Percentiles rank a stretch among this genome's conserved stretches.
These are phyloP conservation scores for Phaeoacremonium minimum DNA, from an alignment of 2,329 filamentous ascomycete species.

Conservation along the genomic window DNA sequence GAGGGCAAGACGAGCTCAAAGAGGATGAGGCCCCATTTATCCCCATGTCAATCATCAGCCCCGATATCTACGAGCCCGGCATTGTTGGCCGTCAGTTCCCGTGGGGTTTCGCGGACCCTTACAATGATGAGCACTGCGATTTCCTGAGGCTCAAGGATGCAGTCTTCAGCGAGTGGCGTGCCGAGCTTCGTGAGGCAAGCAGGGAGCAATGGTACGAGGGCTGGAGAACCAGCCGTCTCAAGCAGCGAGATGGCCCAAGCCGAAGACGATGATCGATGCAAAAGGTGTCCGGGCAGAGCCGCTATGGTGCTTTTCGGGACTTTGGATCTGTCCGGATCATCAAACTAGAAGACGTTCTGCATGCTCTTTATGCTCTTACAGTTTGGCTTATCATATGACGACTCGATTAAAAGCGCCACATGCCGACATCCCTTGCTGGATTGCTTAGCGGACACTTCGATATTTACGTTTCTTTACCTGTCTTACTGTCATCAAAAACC, in stretches of 20 bases:
- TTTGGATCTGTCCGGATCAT: too few species aligned
- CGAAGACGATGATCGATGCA: conserved; percentile 26
- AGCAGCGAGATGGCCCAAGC: conserved; percentile 41
- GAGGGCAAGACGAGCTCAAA: conserved; percentile 37
- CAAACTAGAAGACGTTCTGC: too few species aligned
- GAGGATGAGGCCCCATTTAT: conserved; percentile 63
- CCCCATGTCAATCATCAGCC: conserved; percentile 89
- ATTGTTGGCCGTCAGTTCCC: conserved; percentile 84
- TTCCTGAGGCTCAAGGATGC: conserved; percentile 86
- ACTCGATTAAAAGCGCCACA: too few species aligned
- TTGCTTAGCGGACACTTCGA: not conserved
- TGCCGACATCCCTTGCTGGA: conserved; percentile 4
- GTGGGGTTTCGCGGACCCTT: conserved; percentile 95
- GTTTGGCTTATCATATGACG: too few species aligned
- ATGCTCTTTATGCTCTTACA: too few species aligned
- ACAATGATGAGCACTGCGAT: conserved; percentile 88
- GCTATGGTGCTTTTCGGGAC: conserved; percentile 1
- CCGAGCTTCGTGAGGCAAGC: conserved; percentile 84
- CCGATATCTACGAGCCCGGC: conserved; percentile 80
- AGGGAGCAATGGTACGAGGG: conserved; percentile 93
- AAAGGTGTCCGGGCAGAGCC: conserved; percentile 1
- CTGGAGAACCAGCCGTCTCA: conserved; percentile 75
- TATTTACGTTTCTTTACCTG: not conserved
- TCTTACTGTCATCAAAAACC: not conserved
- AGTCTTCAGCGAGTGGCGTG: conserved; percentile 90